A percentile compares a stretch with the other conserved stretches of the same genome.
phyloP scores from a whole-genome alignment of 2,329 filamentous ascomycete genomes.

The Stagonosporopsis vannaccii region DNA sequence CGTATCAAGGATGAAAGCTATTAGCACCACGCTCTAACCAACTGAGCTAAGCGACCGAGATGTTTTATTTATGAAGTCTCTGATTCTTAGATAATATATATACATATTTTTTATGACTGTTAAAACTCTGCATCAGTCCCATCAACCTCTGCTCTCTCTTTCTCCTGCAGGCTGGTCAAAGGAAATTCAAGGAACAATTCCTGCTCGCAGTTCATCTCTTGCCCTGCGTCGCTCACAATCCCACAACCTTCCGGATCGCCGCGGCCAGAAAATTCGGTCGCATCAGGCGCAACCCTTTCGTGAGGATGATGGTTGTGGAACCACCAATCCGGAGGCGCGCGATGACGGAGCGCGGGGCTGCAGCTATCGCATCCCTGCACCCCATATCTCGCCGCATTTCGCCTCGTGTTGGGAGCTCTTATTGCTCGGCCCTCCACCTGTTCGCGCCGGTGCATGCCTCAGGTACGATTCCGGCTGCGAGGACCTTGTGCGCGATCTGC shows the following conservation, averaged over 20 bases:
- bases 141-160: neutral
- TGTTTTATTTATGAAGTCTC: neutral
- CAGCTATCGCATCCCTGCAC: slow-evolving; percentile 13
- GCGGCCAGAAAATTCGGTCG: slow-evolving; percentile 9
- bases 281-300: slow-evolving; percentile 9
- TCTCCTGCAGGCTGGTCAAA: no score
- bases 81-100: neutral
- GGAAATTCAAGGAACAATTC: no score
- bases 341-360: slow-evolving; percentile 17
- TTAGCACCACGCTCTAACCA: slow-evolving; percentile 26
- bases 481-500: slow-evolving; percentile 33
- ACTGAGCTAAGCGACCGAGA: slow-evolving; percentile 21
- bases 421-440: slow-evolving; percentile 12
- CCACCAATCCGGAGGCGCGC: slow-evolving; percentile 14
- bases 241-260: slow-evolving; percentile 1
- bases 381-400: slow-evolving; percentile 18
- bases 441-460: slow-evolving; percentile 35
- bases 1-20: slow-evolving; percentile 18
- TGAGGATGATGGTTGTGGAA: slow-evolving; percentile 1
- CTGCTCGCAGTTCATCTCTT: no score
- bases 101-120: neutral
- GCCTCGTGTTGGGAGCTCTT: slow-evolving; percentile 9
- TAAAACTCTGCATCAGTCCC: neutral
- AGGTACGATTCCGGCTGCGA: slow-evolving; percentile 37
- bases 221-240: neutral